phyloP scores from a whole-genome alignment of 768 basidiomycete species.

The Neoboletus subvelutipes region DNA sequence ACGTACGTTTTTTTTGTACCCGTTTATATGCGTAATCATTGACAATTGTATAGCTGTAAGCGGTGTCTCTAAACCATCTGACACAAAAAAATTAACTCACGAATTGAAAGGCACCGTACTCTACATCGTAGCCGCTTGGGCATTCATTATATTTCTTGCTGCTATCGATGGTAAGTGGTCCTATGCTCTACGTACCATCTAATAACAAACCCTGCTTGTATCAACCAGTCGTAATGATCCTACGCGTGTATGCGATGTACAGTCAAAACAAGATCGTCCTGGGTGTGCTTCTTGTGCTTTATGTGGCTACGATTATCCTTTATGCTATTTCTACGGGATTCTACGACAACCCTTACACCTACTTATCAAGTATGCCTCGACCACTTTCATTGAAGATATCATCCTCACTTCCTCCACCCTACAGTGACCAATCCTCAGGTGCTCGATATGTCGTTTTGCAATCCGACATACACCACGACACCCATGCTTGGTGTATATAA shows the following conservation, averaged over 20 bases:
- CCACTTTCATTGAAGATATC: background rate
- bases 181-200: background rate
- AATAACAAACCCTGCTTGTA: background rate
- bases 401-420: background rate
- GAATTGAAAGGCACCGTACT: conserved; percentile 12
- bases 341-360: conserved; percentile 6
- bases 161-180: conserved; percentile 19
- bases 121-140: background rate
- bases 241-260: conserved; percentile 27
- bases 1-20: conserved; percentile 4
- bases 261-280: conserved; percentile 13
- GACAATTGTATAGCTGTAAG: conserved; percentile 19
- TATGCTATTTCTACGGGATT: background rate
- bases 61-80: background rate
- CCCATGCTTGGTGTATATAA: conserved; percentile 12
- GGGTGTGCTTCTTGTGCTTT: conserved; percentile 13
- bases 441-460: conserved; percentile 18
- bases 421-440: conserved; percentile 12
- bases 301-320: conserved; percentile 3
- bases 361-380: conserved; percentile 9
- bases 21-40: background rate
- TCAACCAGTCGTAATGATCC: conserved; percentile 22
- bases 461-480: background rate
- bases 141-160: conserved; percentile 13
- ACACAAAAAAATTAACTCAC: background rate